phyloP scores from a whole-genome alignment of 164 flowering plant species.

The Aristolochia fimbriata region DNA sequence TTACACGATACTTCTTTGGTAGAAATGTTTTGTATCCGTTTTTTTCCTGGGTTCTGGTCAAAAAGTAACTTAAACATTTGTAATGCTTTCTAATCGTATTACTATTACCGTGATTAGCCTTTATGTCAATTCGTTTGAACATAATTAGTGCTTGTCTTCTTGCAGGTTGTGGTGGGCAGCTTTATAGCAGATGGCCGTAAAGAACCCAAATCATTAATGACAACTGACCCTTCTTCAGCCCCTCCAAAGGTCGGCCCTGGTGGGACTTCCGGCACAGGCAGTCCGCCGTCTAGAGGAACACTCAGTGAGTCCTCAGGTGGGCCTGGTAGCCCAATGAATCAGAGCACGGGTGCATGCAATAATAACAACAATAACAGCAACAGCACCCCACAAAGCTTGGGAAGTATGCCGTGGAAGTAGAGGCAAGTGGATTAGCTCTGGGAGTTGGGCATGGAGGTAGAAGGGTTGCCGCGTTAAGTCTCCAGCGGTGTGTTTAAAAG shows the following conservation, averaged over 20 bases:
- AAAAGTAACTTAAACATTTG: not conserved
- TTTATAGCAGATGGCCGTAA: slow-evolving; percentile 50
- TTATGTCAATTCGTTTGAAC: not conserved
- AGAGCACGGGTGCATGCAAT: slow-evolving; percentile 46
- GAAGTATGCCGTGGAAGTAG: slow-evolving; percentile 60
- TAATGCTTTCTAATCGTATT: not conserved
- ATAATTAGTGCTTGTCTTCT: not conserved
- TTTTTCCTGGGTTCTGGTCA: not conserved
- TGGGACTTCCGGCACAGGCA: slow-evolving; percentile 36
- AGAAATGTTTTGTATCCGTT: not conserved
- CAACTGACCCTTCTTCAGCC: slow-evolving; percentile 31
- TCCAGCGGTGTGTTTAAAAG: too few relatives aligned
- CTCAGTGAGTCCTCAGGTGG: slow-evolving; percentile 83
- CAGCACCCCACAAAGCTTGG: slow-evolving; percentile 36
- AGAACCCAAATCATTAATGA: slow-evolving; percentile 28
- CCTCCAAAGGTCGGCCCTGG: slow-evolving; percentile 23
- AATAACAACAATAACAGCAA: slow-evolving; percentile 38
- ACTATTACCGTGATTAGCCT: not conserved
- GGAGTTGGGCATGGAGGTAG: slow-evolving; percentile 59
- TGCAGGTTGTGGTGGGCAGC: slow-evolving; percentile 84
- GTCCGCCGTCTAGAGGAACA: slow-evolving; percentile 71
- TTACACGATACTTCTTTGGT: not conserved
- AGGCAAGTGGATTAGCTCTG: slow-evolving; percentile 13
- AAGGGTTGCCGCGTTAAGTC: not conserved
- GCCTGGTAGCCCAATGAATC: slow-evolving; percentile 78